These are phyloP conservation scores for Piper betle DNA, from an alignment of 164 flowering plant genomes.

Conservation along the genomic window DNA sequence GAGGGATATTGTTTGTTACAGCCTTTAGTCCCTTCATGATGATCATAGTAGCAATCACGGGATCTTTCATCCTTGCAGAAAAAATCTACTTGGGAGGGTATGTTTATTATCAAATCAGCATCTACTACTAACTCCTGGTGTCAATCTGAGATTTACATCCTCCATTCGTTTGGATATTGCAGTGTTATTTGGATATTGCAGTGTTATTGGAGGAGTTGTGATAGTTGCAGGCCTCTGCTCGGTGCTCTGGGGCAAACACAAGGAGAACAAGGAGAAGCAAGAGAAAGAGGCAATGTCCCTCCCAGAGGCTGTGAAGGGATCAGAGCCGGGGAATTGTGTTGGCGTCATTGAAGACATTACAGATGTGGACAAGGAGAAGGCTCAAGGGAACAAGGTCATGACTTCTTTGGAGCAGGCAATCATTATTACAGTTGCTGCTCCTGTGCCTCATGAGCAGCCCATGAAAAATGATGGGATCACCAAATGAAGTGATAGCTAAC, in stretches of 20 bases:
- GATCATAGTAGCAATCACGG: conserved; percentile 94
- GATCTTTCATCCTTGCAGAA: conserved; percentile 84
- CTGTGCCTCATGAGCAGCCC: conserved; percentile 14
- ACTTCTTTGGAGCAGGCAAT: conserved; percentile 8
- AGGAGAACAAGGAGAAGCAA: conserved; percentile 43
- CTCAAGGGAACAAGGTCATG: conserved; percentile 15
- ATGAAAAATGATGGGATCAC: conserved; percentile 18
- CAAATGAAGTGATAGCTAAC: conserved; percentile 7
- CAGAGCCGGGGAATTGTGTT: conserved; percentile 9
- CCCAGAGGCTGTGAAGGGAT: conserved; percentile 36
- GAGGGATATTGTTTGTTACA: conserved; percentile 91
- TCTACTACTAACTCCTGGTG: not conserved
- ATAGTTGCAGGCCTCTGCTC: conserved; percentile 75
- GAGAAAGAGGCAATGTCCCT: conserved; percentile 15
- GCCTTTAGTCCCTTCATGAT: conserved; percentile 95
- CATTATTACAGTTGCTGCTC: conserved; percentile 7
- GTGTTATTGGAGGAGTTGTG: conserved; percentile 54
- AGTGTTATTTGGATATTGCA: conserved; percentile 22
- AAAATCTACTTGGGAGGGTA: conserved; percentile 90
- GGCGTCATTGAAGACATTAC: conserved; percentile 25
- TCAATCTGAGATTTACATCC: not conserved
- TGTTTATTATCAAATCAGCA: conserved; percentile 3
- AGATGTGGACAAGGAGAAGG: conserved; percentile 26
- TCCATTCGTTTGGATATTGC: too few relatives aligned
- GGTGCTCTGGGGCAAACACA: conserved; percentile 90